phyloP scores from a whole-genome alignment of 176 grass and related monocot genomes.

The Cenchrus purpureus region DNA sequence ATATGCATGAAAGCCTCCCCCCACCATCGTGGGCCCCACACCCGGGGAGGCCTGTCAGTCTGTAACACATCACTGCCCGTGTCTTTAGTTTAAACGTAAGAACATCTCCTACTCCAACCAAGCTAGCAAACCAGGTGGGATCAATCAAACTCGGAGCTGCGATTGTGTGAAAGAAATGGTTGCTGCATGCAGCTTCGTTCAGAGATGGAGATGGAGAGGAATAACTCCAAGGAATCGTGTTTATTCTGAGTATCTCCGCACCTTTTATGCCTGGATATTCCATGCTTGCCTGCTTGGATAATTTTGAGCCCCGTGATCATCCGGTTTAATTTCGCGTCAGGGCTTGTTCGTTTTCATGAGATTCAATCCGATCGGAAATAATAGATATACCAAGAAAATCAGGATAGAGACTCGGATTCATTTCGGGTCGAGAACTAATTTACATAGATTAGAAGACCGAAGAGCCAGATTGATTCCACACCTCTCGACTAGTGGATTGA shows the following conservation, averaged over 20 bases:
- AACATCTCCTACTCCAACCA: not conserved
- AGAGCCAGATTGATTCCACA: too few relatives aligned
- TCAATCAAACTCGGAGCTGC: too few relatives aligned
- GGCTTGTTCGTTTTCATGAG: too few relatives aligned
- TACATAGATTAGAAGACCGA: too few relatives aligned
- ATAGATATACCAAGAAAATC: too few relatives aligned
- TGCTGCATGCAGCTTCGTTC: not conserved
- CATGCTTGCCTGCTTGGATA: not conserved
- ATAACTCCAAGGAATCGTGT: conserved; percentile 19
- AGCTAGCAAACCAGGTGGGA: conserved; percentile 16
- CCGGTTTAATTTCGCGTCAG: not conserved
- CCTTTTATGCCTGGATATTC: conserved; percentile 51
- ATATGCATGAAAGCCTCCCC: conserved; percentile 21
- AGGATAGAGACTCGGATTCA: too few relatives aligned
- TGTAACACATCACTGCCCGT: not conserved
- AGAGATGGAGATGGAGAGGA: not conserved
- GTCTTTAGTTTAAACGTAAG: not conserved
- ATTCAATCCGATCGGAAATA: too few relatives aligned
- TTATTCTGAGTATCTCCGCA: conserved; percentile 31
- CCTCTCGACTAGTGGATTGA: too few relatives aligned
- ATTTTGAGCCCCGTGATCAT: not conserved
- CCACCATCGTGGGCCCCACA: not conserved
- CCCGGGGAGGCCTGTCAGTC: too few relatives aligned
- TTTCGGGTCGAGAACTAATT: too few relatives aligned
- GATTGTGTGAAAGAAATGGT: conserved; percentile 31